These are phyloP conservation scores for Globisporangium acanthophoron DNA, from an alignment of 352 stramenopile species.

Conservation along the genomic window DNA sequence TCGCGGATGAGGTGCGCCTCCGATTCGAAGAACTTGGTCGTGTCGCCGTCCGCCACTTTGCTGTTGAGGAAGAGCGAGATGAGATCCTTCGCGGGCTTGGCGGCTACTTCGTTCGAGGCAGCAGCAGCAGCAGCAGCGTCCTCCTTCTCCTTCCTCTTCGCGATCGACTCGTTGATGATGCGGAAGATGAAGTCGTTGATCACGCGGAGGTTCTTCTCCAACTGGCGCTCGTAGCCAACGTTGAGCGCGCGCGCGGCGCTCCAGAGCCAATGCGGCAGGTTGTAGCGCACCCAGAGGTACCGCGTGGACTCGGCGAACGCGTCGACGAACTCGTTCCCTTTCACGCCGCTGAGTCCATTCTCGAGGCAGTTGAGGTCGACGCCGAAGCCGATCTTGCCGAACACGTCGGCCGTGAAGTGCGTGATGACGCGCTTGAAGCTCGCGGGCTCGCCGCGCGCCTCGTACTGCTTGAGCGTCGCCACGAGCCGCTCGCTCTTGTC, in stretches of 20 bases:
- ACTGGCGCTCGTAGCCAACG: slow-evolving; percentile 19
- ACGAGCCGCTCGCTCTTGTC: neutral
- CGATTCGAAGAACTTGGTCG: slow-evolving; percentile 9
- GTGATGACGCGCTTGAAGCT: slow-evolving; percentile 12
- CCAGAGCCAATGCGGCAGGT: slow-evolving; percentile 31
- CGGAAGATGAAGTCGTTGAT: slow-evolving; percentile 5
- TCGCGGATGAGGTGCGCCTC: slow-evolving; percentile 31
- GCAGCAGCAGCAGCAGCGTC: neutral
- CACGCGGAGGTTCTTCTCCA: slow-evolving; percentile 2
- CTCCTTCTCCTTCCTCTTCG: neutral
- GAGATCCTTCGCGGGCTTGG: slow-evolving; percentile 4
- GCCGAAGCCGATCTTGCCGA: slow-evolving; percentile 14
- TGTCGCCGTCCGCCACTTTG: neutral
- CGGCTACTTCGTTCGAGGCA: neutral
- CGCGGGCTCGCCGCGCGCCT: neutral
- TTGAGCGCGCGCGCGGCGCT: slow-evolving; percentile 27
- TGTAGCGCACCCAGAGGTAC: slow-evolving; percentile 20
- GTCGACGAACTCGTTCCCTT: slow-evolving; percentile 25
- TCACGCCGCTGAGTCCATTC: neutral
- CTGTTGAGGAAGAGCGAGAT: slow-evolving; percentile 22
- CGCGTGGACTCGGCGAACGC: slow-evolving; percentile 32
- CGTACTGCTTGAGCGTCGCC: slow-evolving; percentile 13
- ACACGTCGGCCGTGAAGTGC: slow-evolving; percentile 20
- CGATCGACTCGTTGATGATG: slow-evolving; percentile 14
- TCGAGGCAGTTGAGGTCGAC: slow-evolving; percentile 12